Base-by-base conservation (phyloP, 1,139 yeast species). In the Scheffersomyces quercinus region DNA sequence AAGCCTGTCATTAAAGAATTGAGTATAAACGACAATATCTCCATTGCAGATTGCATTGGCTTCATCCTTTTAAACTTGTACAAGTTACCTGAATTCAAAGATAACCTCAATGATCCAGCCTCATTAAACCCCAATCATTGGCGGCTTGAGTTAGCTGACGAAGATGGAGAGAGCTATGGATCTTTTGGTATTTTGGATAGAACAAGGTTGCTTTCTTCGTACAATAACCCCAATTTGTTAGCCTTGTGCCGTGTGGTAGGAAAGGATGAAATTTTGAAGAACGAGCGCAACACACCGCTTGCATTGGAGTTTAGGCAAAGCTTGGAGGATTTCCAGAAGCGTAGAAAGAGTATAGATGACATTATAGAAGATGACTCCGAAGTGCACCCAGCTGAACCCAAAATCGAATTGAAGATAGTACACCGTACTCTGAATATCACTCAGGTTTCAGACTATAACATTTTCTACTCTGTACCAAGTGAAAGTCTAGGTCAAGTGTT, bases 101-200 rank as follows among this genome's bases (percentile, higher is more conserved):
- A 49, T 6, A 51, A 52, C 1, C 46, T 47, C 24, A 48, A 49
- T 4, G 58, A 56, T 26, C 36, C 45, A 1, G 37, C 51, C 4
- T 51, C 46, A 29, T 51, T 65, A 40, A 75, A 83, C 50, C 87
- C 89, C 0, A 84, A 85, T 55, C 67, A 68, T 40, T 86, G 89
- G 84, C 70, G 83, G 42, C 54, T 85, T n/a, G 85, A 82, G 46
- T 65, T 85, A 36, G 86, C 83, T 0, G 95, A 86, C 57, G 93
- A 85, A 47, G 91, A 85, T 58, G 93, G 93, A 6, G 90, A 85
- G 44, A 79, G 82, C n/a, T 85, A 83, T 53, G 88, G 85, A 28
- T 79, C 85, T 24, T 85, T 86, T 68, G 93, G 93, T 3, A 73
- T 83, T 3, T 65, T 86, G 42, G 85, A 81, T 39, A 67, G 91